Evolutionary conservation across 352 stramenopile genomes (phyloP), one percentile per base, ranked within the genome.

Genomic region (Globisporangium canariense): DNA sequence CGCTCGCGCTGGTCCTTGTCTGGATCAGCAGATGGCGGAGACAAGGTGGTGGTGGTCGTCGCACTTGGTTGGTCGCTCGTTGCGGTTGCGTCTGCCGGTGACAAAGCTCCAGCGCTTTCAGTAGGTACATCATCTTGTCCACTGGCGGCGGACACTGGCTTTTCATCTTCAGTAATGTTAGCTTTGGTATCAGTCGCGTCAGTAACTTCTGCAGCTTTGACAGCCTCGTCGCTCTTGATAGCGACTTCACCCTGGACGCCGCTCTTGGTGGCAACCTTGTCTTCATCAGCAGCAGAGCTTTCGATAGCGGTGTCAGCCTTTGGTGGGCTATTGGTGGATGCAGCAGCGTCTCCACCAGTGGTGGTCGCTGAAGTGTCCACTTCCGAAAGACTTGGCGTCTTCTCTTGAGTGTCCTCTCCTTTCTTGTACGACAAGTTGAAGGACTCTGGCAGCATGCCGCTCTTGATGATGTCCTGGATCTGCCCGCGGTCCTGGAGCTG

Each of bases 401-500:
- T 40, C 6, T 41, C 14, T 7, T 18, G 1, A n/a, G 28, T 46
- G 4, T 43, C 8, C 52, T 36, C 32, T 2, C 7, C 32, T 36
- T 5, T 25, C 22, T n/a, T 20, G 32, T 10, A 2, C 9, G 18
- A 11, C 32, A 62, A 45, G 16, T 28, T n/a, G 11, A 50, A 58
- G 13, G 54, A 40, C 14, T 68, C 61, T 8, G 78, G 76, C 43
- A 82, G 14, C 41, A 58, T 75, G 13, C 71, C 70, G 0, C 63
- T 69, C 20, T 69, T 54, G 47, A 88, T 81, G 45, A 88, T 67
- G 62, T 49, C 36, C 54, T 67, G 69, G 52, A 83, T 74, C 6
- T 52, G 32, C 16, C 51, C 58, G 72, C 70, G 45, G 25, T 76
- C 58, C 63, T 63, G 65, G 52, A 83, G 40, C 9, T 62, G 62